Base-by-base conservation (phyloP, 805 yeast genomes). In the Kodamaea hsintzibuensis region DNA sequence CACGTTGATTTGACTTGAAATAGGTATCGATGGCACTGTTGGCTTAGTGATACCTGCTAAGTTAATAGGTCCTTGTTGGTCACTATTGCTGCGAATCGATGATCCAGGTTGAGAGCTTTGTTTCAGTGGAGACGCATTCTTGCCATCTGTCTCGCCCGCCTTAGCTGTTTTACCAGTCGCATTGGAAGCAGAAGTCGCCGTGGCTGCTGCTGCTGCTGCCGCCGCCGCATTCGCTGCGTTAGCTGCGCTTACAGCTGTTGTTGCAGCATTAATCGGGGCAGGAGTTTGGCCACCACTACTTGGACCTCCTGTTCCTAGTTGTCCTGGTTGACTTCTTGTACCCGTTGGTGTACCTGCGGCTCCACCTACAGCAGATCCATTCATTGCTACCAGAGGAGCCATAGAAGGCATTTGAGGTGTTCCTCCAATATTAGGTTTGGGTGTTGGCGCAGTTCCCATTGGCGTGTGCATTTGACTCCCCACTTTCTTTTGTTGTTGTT, bases 1-100 rank as follows among this genome's bases (percentile, higher is more conserved):
- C 6, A 90, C 83, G 50, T 85, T 80, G 50, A 95, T 76, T 16
- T 81, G 83, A 45, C 80, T 80, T 1, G 96, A 86, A 40, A 93
- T 86, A 1, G 89, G 88, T 37, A 86, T 76, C n/a, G 85, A 79
- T 1, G 91, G 89, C 27, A 80, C 82, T 46, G 80, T 71, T 17
- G 86, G 80, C 54, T 82, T 79, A 22, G 80, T 78, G 37, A 72
- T 72, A 50, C 72, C 79, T 22, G 72, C 61, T 35, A 74, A 65
- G 52, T 72, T 73, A 42, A 73, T 59, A n/a, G 52, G 48, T 5
- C 50, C 54, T 4, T 70, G 65, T 17, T 70, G 66, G 2, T 66
- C 58, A 12, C 55, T 59, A 12, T 18, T 38, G 44, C 51, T 27
- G 4, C 57, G 52, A 12, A 51, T 48, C 19, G 56, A 49, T 38